phyloP scores from a whole-genome alignment of 2,329 filamentous ascomycete genomes.

The Sclerotinia subarctica region DNA sequence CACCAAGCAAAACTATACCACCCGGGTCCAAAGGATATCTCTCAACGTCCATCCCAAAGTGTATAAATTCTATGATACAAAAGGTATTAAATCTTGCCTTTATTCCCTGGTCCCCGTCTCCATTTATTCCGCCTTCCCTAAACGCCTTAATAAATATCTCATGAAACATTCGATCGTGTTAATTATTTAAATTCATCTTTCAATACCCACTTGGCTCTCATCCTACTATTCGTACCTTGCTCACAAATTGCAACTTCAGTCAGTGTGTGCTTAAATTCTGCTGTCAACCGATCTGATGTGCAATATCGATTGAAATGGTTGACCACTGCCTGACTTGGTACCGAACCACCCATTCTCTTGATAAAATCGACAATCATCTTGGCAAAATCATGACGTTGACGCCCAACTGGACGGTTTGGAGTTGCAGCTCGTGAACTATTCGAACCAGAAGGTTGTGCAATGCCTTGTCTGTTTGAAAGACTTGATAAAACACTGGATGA shows the following conservation, averaged over 20 bases:
- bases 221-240: conserved; percentile 38
- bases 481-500: conserved; percentile 55
- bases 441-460: conserved; percentile 41
- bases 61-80: not conserved
- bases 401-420: conserved; percentile 41
- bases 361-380: conserved; percentile 77
- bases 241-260: conserved; percentile 70
- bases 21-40: not conserved
- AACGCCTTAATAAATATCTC: conserved; percentile 5
- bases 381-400: conserved; percentile 59
- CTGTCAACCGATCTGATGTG: conserved; percentile 62
- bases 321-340: conserved; percentile 79
- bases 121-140: not conserved
- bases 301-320: conserved; percentile 87
- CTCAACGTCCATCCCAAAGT: not conserved
- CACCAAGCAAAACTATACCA: not conserved
- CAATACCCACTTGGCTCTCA: conserved; percentile 38
- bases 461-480: conserved; percentile 53
- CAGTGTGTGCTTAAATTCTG: conserved; percentile 79
- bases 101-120: not conserved
- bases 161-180: not conserved
- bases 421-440: conserved; percentile 48
- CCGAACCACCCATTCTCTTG: conserved; percentile 69
- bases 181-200: conserved; percentile 38
- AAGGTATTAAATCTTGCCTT: not conserved